phyloP scores from a whole-genome alignment of 2,329 filamentous ascomycete genomes.

The Neonectria faginata region DNA sequence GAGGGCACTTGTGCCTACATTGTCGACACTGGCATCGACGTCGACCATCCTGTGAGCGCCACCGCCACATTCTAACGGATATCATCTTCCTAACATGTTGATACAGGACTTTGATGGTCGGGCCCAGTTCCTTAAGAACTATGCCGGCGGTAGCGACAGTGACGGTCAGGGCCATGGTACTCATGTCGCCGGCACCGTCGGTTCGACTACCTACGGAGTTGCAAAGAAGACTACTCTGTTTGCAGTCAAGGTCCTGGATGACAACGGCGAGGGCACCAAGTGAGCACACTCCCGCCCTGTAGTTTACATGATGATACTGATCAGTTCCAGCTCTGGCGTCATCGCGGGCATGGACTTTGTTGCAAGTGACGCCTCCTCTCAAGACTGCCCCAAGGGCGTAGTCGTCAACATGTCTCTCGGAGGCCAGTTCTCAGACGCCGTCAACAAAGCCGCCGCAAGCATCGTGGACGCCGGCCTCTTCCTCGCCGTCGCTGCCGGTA shows the following conservation, averaged over 20 bases:
- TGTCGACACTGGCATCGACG: conserved; percentile 59
- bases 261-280: conserved; percentile 47
- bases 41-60: conserved; percentile 51
- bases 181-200: conserved; percentile 51
- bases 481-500: no score
- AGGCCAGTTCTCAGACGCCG: no score
- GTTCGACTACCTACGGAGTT: conserved; percentile 51
- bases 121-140: conserved; percentile 49
- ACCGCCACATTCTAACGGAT: no score
- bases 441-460: no score
- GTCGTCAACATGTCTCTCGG: conserved; percentile 71
- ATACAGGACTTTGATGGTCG: conserved; percentile 50
- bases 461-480: no score
- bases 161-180: conserved; percentile 58
- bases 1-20: conserved; percentile 58
- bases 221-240: conserved; percentile 58
- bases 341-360: conserved; percentile 61
- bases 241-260: conserved; percentile 60
- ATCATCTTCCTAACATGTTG: background rate
- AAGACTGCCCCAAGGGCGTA: conserved; percentile 56
- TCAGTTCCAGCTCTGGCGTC: conserved; percentile 52
- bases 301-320: background rate
- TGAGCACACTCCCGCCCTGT: conserved; percentile 20
- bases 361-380: conserved; percentile 48
- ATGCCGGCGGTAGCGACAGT: conserved; percentile 36